Base-by-base conservation (phyloP, 164 flowering plant species). In the Houttuynia cordata region DNA sequence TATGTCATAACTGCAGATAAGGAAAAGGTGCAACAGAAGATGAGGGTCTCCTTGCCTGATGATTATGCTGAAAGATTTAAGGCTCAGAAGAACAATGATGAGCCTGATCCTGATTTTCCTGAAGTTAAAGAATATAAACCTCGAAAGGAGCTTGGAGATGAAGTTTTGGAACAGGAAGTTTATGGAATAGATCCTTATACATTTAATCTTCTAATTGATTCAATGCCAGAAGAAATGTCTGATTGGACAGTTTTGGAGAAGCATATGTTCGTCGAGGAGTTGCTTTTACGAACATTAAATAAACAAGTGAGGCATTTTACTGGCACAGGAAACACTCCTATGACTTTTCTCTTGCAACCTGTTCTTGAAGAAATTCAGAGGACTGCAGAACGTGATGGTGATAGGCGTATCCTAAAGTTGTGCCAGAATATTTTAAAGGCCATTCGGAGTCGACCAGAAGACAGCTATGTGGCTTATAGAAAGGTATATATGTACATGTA, bases 171-270 rank as follows among this genome's bases (percentile, higher is more conserved):
- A 58, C 99, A 94, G 70, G 99, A 94, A 78, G 99, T 94, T 62
- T 94, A 91, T 73, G 99, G 99, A 40, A 94, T 94, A 62, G 99
- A 94, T 76, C 99, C 99, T 47, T 88, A 91, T 65, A 91, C 97
- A 8, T 95, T 91, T 75, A 94, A 94, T 73, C 95, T 94, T 71
- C 78, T 94, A 56, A 91, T 94, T 62, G 99, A 94, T 67, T 88
- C 99, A 21, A 88, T 94, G 89, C 95, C 95, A 21, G 92, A 83
- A n/a, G 99, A 84, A 53, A 23, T 30, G 30, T 60, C 76, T 70
- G 87, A 84, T 62, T 91, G 96, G 97, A 49, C 88, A 50, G 78
- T 79, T 45, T 45, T 20, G 59, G 91, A 94, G 57, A 88, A 80
- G 77, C 97, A 88, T 80, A 6, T 72, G 63, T 94, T 94, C 70